Evolutionary conservation across 352 stramenopile genomes (phyloP).

Genomic region (Pythium sp.): DNA sequence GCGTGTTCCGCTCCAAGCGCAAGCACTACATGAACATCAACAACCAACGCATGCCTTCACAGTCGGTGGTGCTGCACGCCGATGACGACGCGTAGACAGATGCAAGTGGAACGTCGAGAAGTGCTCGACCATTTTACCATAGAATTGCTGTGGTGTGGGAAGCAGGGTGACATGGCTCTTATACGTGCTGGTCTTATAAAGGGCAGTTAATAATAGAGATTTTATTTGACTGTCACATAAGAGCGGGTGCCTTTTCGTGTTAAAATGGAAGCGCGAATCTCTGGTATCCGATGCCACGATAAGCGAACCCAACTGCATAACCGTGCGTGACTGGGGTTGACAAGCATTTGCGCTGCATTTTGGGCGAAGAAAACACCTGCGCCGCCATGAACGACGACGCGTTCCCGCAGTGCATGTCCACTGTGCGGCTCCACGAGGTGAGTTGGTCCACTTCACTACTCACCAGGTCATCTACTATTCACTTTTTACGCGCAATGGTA

Average conservation of each 20-base stretch:
- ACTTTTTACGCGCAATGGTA: neutral
- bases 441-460: neutral
- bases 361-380: neutral
- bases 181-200: neutral
- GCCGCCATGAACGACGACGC: slow-evolving; percentile 31
- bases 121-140: too few species aligned
- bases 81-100: slow-evolving; percentile 4
- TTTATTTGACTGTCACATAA: neutral
- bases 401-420: slow-evolving; percentile 59
- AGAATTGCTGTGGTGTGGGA: too few species aligned
- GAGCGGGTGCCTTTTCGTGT: too few species aligned
- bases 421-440: slow-evolving; percentile 69
- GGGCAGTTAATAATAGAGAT: neutral
- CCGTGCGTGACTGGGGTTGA: neutral
- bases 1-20: slow-evolving; percentile 54
- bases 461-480: too few species aligned
- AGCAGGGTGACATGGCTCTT: too few species aligned
- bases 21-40: slow-evolving; percentile 78
- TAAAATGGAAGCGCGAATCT: too few species aligned
- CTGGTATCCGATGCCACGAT: neutral
- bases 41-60: slow-evolving; percentile 19
- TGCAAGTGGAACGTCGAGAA: neutral
- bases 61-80: neutral
- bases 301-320: neutral
- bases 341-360: neutral